Conservation (phyloP, 495 filamentous ascomycete species). For the Penicillium canescens region DNA sequence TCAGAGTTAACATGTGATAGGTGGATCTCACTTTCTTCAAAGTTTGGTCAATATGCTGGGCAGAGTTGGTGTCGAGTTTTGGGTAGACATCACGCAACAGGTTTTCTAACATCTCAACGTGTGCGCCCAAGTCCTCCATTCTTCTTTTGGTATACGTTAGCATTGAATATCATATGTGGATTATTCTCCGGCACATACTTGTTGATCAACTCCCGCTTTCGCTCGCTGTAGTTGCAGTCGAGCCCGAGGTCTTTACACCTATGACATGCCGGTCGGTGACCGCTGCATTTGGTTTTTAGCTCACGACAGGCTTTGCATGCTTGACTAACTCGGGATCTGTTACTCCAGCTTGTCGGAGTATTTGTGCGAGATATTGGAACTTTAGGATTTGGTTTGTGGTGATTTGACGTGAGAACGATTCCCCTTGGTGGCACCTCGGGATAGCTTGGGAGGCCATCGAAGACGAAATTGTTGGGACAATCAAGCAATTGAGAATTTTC, state of each 20-base stretch:
- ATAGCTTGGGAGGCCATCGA: too few relatives aligned
- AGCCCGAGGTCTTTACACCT: background rate
- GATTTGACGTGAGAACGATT: too few relatives aligned
- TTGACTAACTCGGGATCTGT: constrained; percentile 1
- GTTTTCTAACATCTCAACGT: constrained; percentile 30
- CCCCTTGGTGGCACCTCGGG: too few relatives aligned
- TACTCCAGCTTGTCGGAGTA: background rate
- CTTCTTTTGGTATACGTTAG: background rate
- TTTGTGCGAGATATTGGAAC: too few relatives aligned
- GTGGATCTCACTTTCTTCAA: constrained; percentile 10
- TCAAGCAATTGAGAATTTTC: too few relatives aligned
- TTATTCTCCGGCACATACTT: background rate
- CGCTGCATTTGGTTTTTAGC: constrained; percentile 7
- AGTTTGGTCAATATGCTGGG: constrained; percentile 27
- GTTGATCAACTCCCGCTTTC: constrained; percentile 4
- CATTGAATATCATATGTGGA: background rate
- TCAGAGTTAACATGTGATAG: background rate
- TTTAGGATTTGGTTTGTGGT: too few relatives aligned
- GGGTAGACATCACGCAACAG: constrained; percentile 32
- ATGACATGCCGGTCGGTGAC: background rate
- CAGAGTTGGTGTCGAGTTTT: constrained; percentile 26
- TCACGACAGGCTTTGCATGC: constrained; percentile 6
- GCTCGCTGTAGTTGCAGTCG: background rate
- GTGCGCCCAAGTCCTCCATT: constrained; percentile 25
- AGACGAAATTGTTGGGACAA: too few relatives aligned